Conservation (phyloP, 2,329 filamentous ascomycete genomes). For the Fusarium sp. region DNA sequence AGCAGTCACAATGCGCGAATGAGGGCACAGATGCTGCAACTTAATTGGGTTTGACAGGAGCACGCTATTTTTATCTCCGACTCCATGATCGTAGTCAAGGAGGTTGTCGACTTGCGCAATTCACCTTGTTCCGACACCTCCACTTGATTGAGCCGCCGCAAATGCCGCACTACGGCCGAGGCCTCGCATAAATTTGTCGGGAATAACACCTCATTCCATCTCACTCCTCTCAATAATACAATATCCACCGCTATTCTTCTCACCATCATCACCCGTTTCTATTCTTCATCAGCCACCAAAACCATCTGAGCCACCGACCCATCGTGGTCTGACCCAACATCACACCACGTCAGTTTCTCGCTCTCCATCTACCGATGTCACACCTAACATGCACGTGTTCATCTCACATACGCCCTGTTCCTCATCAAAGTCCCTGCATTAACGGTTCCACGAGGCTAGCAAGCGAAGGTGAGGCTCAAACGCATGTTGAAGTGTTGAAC, state of each 20-base stretch:
- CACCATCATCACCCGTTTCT: slow-evolving; percentile 16
- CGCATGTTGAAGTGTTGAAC: not conserved
- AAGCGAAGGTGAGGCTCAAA: slow-evolving; percentile 3
- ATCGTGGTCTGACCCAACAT: slow-evolving; percentile 35
- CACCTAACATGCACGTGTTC: slow-evolving; percentile 26
- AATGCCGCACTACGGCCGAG: not conserved
- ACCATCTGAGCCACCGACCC: slow-evolving; percentile 37
- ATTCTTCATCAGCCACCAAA: slow-evolving; percentile 21
- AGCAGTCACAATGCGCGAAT: too few species aligned
- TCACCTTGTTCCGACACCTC: not conserved
- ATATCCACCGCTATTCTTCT: not conserved
- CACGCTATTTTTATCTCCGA: too few species aligned
- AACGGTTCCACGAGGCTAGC: slow-evolving; percentile 5
- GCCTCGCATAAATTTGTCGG: not conserved
- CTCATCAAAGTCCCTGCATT: slow-evolving; percentile 15
- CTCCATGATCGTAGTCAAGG: too few species aligned
- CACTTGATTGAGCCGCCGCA: not conserved
- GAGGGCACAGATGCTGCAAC: too few species aligned
- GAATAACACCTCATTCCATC: not conserved
- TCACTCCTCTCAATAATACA: not conserved
- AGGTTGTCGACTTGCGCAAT: too few species aligned
- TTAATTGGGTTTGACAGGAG: too few species aligned
- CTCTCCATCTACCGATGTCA: slow-evolving; percentile 9
- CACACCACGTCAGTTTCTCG: slow-evolving; percentile 27
- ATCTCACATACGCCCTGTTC: not conserved